Evolutionary conservation across 1,284 basidiomycete genomes (phyloP).

Genomic region (Mycocalia duriaeana): DNA sequence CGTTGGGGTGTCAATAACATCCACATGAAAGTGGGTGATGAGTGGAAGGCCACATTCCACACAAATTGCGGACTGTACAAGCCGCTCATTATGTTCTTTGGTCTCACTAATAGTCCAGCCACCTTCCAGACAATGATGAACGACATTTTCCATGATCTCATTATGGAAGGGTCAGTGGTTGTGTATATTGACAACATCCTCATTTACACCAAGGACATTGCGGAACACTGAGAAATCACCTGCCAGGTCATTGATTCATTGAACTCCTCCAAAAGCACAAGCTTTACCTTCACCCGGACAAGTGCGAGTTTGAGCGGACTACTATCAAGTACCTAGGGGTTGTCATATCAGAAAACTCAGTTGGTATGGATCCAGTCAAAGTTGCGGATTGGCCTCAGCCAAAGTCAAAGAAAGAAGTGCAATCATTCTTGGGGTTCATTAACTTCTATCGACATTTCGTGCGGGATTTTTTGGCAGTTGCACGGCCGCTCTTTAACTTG

Average conservation of each 20-base stretch:
- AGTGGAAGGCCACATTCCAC: conserved; percentile 12
- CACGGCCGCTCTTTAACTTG: background rate
- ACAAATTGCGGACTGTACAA: conserved; percentile 1
- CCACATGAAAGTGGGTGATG: conserved; percentile 8
- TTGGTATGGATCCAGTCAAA: conserved; percentile 27
- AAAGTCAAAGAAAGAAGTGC: conserved; percentile 12
- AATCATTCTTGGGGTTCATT: conserved; percentile 19
- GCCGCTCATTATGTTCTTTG: conserved; percentile 7
- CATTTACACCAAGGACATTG: background rate
- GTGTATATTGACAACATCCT: conserved; percentile 20
- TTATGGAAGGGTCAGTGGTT: conserved; percentile 1
- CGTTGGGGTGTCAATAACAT: conserved; percentile 16
- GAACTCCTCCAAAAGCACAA: conserved; percentile 13
- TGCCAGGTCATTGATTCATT: conserved; percentile 4
- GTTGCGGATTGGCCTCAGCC: conserved; percentile 27
- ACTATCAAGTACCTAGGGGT: conserved; percentile 26
- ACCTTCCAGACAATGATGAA: conserved; percentile 10
- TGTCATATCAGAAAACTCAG: conserved; percentile 15
- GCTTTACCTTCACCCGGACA: conserved; percentile 21
- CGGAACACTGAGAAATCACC: background rate
- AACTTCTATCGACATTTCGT: conserved; percentile 3
- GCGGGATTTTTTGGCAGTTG: background rate
- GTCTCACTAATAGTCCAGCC: conserved; percentile 5
- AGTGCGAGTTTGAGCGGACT: conserved; percentile 23
- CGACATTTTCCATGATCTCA: background rate